Conservation (phyloP, 108 stramenopile genomes). For the Cyclotella kingstonii region DNA sequence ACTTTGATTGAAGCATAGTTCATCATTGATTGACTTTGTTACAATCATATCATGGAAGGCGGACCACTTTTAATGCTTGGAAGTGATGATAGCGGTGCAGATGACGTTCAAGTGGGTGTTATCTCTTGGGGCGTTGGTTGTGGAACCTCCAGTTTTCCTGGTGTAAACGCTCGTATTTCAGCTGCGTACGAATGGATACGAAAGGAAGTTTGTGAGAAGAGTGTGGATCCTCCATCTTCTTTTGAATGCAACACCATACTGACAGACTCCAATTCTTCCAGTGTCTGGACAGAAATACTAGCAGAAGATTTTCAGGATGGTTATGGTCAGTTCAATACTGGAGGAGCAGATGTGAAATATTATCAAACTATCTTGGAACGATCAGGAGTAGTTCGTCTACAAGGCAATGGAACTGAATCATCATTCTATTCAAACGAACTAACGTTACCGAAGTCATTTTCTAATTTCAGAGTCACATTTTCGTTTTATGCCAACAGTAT, state of each 20-base stretch:
- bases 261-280: neutral
- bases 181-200: constrained; percentile 32
- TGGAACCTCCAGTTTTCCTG: constrained; percentile 14
- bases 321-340: neutral
- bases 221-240: constrained; percentile 7
- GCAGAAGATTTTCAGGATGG: neutral
- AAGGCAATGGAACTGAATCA: neutral
- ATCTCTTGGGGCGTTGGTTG: constrained; percentile 43
- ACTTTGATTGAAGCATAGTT: neutral
- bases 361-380: neutral
- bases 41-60: neutral
- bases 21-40: neutral
- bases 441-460: neutral
- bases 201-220: constrained; percentile 8
- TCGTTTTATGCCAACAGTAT: constrained; percentile 13
- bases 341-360: neutral
- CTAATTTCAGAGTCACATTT: neutral
- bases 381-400: constrained; percentile 5
- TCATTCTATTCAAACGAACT: neutral
- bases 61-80: constrained; percentile 17
- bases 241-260: constrained; percentile 8
- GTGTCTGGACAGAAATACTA: constrained; percentile 2
- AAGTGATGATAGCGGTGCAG: neutral
- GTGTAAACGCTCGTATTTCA: constrained; percentile 37
- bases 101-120: constrained; percentile 23